Evolutionary conservation across 2,329 filamentous ascomycete species (phyloP), one percentile per base, ranked within the genome.

Genomic region (Chrysosporium queenslandicum): DNA sequence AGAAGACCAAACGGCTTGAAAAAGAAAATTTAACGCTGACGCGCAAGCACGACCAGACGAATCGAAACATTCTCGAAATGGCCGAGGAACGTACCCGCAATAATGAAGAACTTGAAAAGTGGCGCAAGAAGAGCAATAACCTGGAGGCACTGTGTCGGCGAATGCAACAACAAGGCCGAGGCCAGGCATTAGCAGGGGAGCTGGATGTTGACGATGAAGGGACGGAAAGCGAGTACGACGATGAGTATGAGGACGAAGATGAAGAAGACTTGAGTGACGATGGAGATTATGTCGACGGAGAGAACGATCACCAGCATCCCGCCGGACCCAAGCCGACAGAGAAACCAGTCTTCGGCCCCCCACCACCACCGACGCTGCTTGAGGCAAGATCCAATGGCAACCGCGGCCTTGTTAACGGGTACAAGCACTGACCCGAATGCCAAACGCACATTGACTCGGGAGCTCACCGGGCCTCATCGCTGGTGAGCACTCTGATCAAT

Each of bases 21-120:
- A 95, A 95, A 71, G 92, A 98, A 65, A 97, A 98, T 63, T 85
- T 92, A 61, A 85, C 81, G 16, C 78, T 95, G 48, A 94, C 88
- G 59, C 82, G 91, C 52, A 95, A 96, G 69, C 91, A 96, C 68
- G 90, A 96, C 61, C 82, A 87, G 45, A 94, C 90, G 23, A 92
- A 92, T 63, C 84, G 87, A 59, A 97, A 95, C 68, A 96, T 98
- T 64, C 81, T 96, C 54, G 87, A 92, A 64, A 95, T 97, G 91
- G 92, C 91, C 2, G 89, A 96, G 68, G 91, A 97, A 68, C 84
- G 92, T 14, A 85, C 82, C 27, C 81, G 84, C 60, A 80, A 82
- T 62, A 79, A 88, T 58, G 81, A 85, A 58, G 83, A 87, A 58
- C 76, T 90, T 50, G 87, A 95, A 58, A 81, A 85, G 32, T 81